Conservation (phyloP, 2,329 filamentous ascomycete species). For the Cladophialophora carrionii region DNA sequence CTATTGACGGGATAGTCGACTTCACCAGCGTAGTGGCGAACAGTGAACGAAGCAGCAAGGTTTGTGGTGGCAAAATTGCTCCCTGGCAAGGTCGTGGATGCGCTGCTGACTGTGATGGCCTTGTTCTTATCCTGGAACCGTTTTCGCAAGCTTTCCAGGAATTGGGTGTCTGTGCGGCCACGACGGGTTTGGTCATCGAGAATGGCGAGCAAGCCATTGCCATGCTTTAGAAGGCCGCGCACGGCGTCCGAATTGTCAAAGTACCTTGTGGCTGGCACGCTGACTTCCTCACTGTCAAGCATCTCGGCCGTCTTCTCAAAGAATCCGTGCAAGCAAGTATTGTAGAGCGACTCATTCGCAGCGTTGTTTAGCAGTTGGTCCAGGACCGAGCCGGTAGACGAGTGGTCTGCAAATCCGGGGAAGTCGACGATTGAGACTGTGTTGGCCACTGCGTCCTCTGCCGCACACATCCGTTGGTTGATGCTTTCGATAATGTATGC, state of each 20-base stretch:
- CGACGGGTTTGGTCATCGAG: constrained; percentile 93
- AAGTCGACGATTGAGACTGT: constrained; percentile 96
- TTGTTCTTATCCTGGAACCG: constrained; percentile 94
- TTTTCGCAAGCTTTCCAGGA: constrained; percentile 87
- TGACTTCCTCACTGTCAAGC: constrained; percentile 91
- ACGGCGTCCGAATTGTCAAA: constrained; percentile 97
- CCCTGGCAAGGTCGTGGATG: constrained; percentile 76
- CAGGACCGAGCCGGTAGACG: constrained; percentile 79
- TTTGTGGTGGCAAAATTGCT: constrained; percentile 90
- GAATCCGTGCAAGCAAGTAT: constrained; percentile 91
- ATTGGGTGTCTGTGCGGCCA: constrained; percentile 83
- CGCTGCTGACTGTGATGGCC: constrained; percentile 76
- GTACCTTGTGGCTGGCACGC: constrained; percentile 87
- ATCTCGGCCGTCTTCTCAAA: constrained; percentile 93
- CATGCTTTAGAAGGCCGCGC: constrained; percentile 84
- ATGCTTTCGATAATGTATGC: constrained; percentile 91
- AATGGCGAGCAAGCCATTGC: constrained; percentile 91
- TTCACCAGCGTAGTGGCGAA: constrained; percentile 94
- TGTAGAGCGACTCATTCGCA: constrained; percentile 88
- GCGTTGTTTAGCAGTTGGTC: constrained; percentile 96
- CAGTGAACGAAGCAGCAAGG: constrained; percentile 76
- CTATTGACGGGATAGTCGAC: constrained; percentile 90
- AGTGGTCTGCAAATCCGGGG: constrained; percentile 85
- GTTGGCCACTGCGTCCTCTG: constrained; percentile 86
- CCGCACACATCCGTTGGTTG: constrained; percentile 84